Evolutionary conservation across 2,329 filamentous ascomycete genomes (phyloP), one percentile per base, ranked within the genome.

Genomic region (Verticillium alfalfae): DNA sequence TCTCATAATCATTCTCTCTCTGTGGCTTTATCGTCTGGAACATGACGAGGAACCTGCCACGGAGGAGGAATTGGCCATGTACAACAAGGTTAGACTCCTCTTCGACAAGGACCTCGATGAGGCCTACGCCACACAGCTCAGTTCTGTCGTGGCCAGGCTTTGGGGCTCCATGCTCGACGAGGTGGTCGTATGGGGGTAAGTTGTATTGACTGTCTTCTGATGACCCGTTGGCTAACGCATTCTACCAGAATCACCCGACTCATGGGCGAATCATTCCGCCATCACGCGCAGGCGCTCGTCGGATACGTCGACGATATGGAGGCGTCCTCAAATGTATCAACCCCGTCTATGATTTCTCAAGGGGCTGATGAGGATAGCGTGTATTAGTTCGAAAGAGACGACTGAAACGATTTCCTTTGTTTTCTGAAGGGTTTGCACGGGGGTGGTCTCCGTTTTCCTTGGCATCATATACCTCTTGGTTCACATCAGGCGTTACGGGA

Each of bases 91-190:
- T 64, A 90, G 93, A 68, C 88, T 88, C 75, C 82, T 98, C 69
- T 96, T 96, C 72, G 92, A 95, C 70, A 94, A 96, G 72, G 93
- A 98, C 71, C 87, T 91, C 60, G 89, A 94, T 63, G 91, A 96
- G 70, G 83, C 87, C 31, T 92, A 92, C 74, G 89, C 89, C 66
- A 84, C 88, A 59, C 93, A 96, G 74, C 81, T 99, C 68, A 97
- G 94, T 80, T 95, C 93, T n/a, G 92, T 92, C 59, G 94, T 99
- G 54, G 93, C 94, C 65, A 88, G 92, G 70, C 87, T 98, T 56
- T 99, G 95, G 95, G 95, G 94, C 70, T 94, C 92, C 66, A 97
- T 98, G 90, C 88, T 98, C 67, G 95, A 98, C 73, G 95, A 97
- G 78, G 95, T 98, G 66, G 94, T 98, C 68, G 95, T 99, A 64